phyloP scores from a whole-genome alignment of 176 grass and related monocot genomes.

The Lolium rigidum region DNA sequence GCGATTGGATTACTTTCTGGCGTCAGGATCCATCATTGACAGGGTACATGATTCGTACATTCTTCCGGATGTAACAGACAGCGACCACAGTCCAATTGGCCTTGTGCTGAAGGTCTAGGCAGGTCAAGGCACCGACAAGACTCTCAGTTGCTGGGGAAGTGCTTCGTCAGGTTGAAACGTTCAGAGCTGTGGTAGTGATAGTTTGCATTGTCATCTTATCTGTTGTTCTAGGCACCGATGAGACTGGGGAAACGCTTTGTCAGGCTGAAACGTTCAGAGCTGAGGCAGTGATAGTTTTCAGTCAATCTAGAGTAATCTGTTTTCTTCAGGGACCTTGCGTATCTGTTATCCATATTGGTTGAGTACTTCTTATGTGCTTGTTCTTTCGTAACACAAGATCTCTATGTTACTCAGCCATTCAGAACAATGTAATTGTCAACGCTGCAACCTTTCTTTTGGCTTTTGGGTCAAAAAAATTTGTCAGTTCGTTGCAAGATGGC shows the following conservation, averaged over 20 bases:
- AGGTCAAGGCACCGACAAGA: slow-evolving; percentile 37
- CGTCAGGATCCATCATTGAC: slow-evolving; percentile 56
- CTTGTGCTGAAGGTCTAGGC: slow-evolving; percentile 71
- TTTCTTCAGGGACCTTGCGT: not conserved
- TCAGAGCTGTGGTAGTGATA: not conserved
- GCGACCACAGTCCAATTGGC: slow-evolving; percentile 88
- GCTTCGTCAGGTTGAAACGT: not conserved
- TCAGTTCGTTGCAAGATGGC: not conserved
- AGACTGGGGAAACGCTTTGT: too few species aligned
- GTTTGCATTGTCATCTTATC: not conserved
- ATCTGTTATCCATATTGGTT: slow-evolving; percentile 13
- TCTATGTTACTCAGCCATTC: too few species aligned
- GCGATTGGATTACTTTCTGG: slow-evolving; percentile 88
- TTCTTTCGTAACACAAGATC: not conserved
- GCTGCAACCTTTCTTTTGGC: not conserved
- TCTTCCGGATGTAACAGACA: slow-evolving; percentile 74
- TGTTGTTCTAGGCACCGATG: too few species aligned
- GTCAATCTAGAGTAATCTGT: slow-evolving; percentile 2
- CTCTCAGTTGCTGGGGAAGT: slow-evolving; percentile 30
- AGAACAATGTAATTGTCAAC: too few species aligned
- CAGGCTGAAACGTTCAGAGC: not conserved
- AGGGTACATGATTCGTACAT: slow-evolving; percentile 81
- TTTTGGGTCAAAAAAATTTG: not conserved
- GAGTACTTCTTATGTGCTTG: not conserved
- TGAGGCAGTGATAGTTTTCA: not conserved